These are phyloP conservation scores for Aegilops longissima DNA, from an alignment of 176 grass and related monocot genomes.

Conservation along the genomic window DNA sequence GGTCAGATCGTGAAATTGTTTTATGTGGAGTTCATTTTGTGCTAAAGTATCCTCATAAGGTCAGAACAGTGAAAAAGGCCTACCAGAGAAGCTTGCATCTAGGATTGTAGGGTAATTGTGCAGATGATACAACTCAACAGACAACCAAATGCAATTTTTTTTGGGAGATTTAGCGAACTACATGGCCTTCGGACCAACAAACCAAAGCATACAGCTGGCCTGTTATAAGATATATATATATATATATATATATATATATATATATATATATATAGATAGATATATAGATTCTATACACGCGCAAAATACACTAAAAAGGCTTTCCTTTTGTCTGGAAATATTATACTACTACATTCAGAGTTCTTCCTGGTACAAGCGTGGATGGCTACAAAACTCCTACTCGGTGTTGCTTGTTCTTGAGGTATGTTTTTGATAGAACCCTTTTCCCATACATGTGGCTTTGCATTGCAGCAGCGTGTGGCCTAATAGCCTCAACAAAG, in stretches of 20 bases:
- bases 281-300: constrained; percentile 1
- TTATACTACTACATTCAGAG: constrained; percentile 23
- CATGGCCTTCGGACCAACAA: not conserved
- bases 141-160: constrained; percentile 35
- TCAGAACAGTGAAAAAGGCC: too few species aligned
- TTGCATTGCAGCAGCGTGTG: constrained; percentile 37
- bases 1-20: too few species aligned
- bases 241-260: too few species aligned
- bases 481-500: constrained; percentile 51
- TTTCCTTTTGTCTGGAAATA: not conserved
- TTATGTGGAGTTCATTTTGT: too few species aligned
- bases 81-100: too few species aligned
- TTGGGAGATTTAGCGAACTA: constrained; percentile 25
- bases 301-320: constrained; percentile 26
- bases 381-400: constrained; percentile 13
- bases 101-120: not conserved
- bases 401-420: constrained; percentile 58
- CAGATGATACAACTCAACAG: constrained; percentile 29
- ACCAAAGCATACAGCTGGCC: not conserved
- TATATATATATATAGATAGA: not conserved
- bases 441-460: constrained; percentile 59
- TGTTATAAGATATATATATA: not conserved
- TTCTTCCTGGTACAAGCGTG: constrained; percentile 1
- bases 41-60: too few species aligned
- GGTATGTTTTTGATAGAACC: constrained; percentile 57